Base-by-base conservation (phyloP, 106 monocot species). In the Dendrobium officinale region DNA sequence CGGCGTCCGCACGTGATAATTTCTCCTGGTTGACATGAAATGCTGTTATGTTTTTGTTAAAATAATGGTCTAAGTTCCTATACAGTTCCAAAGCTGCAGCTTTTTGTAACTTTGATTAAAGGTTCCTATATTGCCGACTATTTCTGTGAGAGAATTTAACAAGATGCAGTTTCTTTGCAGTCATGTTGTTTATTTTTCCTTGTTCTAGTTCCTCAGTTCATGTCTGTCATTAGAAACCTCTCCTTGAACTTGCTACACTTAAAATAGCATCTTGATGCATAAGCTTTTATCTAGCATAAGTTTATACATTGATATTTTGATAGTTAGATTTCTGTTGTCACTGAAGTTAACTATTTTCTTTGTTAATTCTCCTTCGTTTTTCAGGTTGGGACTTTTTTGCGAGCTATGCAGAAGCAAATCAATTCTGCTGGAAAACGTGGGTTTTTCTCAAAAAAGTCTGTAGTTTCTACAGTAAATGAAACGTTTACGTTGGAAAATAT, bases 361-460 rank as follows among this genome's bases (percentile, higher is more conserved):
- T 11, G 43, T 44, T 43, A 44, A 74, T 74, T 43, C 22, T 74
- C 6, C 8, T 42, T 8, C 24, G 2, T 15, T 84, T 86, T 75
- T n/a, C 20, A 72, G 99, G 99, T 99, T 55, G 99, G 95, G 54
- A 90, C 85, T 55, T 99, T 99, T 91, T 81, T 99, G 58, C 89
- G 89, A 75, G 84, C 92, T 79, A 99, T 99, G 99, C 94, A 99
- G 68, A 99, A 99, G 67, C 99, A 95, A 83, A 88, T 91, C n/a
- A 86, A 92, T 58, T 92, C 94, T 56, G 89, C 95, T 79, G 95
- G 95, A 68, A 99, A 90, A 82, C 90, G 99, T 70, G 91, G 99
- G 2, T 95, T 99, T 83, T 99, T 99, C 75, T 91, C 88, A 68
- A 99, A 99, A 77, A 91, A 86, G 81, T 87, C 95, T 76, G 83